These are phyloP conservation scores for Gelatoporia subvermispora DNA, from an alignment of 768 basidiomycete species.

Conservation along the genomic window DNA sequence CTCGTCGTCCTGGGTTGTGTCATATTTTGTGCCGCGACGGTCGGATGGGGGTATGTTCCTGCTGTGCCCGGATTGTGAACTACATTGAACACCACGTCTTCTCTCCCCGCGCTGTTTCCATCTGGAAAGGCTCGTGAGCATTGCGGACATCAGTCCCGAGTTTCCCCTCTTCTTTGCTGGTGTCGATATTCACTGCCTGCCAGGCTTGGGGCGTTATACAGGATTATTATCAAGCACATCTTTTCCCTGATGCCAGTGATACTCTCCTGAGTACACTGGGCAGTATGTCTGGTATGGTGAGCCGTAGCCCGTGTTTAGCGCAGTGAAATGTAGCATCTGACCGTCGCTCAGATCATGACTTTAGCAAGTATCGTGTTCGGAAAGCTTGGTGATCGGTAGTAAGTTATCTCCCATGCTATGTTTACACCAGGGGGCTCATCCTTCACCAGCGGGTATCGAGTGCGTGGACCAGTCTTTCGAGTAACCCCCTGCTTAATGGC, in stretches of 20 bases:
- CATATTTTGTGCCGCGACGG: constrained; percentile 13
- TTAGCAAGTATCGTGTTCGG: constrained; percentile 14
- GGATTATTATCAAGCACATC: constrained; percentile 26
- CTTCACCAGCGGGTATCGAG: constrained; percentile 13
- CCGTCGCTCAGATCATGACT: constrained; percentile 15
- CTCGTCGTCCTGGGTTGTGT: constrained; percentile 19
- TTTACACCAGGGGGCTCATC: not conserved
- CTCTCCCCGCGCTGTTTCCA: constrained; percentile 5
- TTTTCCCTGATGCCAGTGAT: constrained; percentile 18
- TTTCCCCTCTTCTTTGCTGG: constrained; percentile 16
- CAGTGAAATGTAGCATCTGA: not conserved
- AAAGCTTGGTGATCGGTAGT: constrained; percentile 19
- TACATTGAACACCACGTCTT: constrained; percentile 2
- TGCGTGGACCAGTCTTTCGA: not conserved
- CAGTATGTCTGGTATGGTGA: constrained; percentile 17
- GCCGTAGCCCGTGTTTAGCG: not conserved
- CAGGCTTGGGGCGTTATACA: constrained; percentile 31
- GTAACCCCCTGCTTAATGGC: not conserved
- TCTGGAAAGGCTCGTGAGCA: constrained; percentile 19
- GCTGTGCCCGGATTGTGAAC: not conserved
- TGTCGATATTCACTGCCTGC: constrained; percentile 11
- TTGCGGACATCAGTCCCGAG: constrained; percentile 15
- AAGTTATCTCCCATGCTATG: not conserved
- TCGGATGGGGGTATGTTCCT: constrained; percentile 20
- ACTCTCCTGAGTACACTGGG: constrained; percentile 17